Percentiles rank a stretch among this genome's conserved stretches.
Evolutionary conservation across 306 rosid species (phyloP).

Genomic region (Pyrus pyrifolia): DNA sequence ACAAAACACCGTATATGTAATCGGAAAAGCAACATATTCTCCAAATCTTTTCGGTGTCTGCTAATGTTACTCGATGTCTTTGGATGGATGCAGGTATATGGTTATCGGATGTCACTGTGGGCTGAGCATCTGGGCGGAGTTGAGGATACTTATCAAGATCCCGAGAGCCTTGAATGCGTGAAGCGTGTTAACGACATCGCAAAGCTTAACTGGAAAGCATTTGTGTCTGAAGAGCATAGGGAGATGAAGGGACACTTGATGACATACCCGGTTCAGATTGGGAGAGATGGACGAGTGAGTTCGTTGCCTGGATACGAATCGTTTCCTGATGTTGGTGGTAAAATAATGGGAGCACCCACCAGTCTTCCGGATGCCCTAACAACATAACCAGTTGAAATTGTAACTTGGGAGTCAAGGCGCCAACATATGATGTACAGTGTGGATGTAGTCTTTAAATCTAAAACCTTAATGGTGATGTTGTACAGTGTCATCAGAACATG

Average conservation of each 20-base stretch:
- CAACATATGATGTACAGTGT: not conserved
- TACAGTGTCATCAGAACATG: not conserved
- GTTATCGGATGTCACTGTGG: constrained; percentile 70
- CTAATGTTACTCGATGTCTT: not conserved
- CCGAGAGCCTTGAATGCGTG: constrained; percentile 41
- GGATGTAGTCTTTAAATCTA: not conserved
- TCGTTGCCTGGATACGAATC: constrained; percentile 33
- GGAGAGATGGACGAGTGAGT: constrained; percentile 45
- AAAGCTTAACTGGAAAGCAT: constrained; percentile 37
- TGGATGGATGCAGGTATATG: constrained; percentile 42
- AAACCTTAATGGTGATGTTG: not conserved
- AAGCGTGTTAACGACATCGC: constrained; percentile 37
- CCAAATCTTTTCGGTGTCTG: not conserved
- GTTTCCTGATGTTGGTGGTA: constrained; percentile 74
- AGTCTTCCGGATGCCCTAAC: constrained; percentile 61
- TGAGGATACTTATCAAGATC: constrained; percentile 33
- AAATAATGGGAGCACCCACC: constrained; percentile 54
- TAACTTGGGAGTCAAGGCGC: not conserved
- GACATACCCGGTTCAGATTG: constrained; percentile 50
- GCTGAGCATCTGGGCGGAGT: constrained; percentile 48
- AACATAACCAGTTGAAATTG: constrained; percentile 22
- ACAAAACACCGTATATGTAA: not conserved
- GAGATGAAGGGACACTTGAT: constrained; percentile 51
- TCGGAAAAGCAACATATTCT: not conserved
- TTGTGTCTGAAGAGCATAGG: constrained; percentile 34